Percentiles rank a stretch among this genome's conserved stretches.
phyloP scores from a whole-genome alignment of 768 basidiomycete species.

The Trametes sanguinea region DNA sequence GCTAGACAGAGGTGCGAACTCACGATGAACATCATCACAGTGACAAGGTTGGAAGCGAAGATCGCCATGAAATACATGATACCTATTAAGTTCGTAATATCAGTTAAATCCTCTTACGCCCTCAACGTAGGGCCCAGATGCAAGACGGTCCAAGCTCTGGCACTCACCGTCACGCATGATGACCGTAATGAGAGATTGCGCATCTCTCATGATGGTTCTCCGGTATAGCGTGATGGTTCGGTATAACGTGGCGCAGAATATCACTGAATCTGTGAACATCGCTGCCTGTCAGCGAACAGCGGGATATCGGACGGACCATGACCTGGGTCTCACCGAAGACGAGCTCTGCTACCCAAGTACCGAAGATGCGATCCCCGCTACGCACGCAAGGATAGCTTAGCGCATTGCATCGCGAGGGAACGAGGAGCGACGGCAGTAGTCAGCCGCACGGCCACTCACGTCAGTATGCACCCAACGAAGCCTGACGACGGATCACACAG shows the following conservation, averaged over 20 bases:
- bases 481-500: slow-evolving; percentile 16
- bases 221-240: slow-evolving; percentile 26
- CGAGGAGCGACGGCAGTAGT: neutral
- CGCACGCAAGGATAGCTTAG: neutral
- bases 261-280: slow-evolving; percentile 23
- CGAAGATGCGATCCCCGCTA: slow-evolving; percentile 28
- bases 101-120: no score
- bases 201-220: slow-evolving; percentile 19
- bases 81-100: slow-evolving; percentile 7
- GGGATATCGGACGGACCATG: no score
- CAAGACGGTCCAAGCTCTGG: no score
- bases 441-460: slow-evolving; percentile 18
- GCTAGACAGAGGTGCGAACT: neutral
- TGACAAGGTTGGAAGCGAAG: slow-evolving; percentile 29
- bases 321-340: slow-evolving; percentile 24
- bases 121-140: no score
- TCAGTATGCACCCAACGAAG: slow-evolving; percentile 30
- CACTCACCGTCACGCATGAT: slow-evolving; percentile 30
- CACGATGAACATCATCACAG: slow-evolving; percentile 28
- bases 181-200: slow-evolving; percentile 25
- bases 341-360: slow-evolving; percentile 32
- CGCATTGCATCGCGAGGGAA: neutral
- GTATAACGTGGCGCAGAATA: slow-evolving; percentile 31
- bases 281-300: neutral
- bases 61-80: slow-evolving; percentile 32